Evolutionary conservation across 2,329 filamentous ascomycete species (phyloP).

Genomic region (Fusarium sp.): DNA sequence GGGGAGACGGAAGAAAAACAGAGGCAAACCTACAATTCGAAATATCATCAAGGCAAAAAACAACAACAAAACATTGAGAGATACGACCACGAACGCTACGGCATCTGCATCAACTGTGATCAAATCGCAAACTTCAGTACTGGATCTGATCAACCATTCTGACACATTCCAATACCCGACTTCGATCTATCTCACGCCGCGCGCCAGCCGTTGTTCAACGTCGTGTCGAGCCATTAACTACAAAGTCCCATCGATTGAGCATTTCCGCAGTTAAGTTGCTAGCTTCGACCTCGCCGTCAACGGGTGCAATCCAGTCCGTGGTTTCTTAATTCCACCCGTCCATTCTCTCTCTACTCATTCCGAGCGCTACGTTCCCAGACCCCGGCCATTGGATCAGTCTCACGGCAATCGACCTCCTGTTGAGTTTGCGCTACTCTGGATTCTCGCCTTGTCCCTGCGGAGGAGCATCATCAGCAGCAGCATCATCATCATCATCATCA

Average conservation of each 20-base stretch:
- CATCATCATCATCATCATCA: slow-evolving; percentile 31
- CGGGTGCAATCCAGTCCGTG: slow-evolving; percentile 51
- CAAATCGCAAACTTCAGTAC: neutral
- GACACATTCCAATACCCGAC: slow-evolving; percentile 33
- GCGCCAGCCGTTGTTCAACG: slow-evolving; percentile 38
- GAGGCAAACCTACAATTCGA: neutral
- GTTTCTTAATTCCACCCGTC: slow-evolving; percentile 45
- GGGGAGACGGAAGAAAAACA: neutral
- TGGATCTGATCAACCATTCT: slow-evolving; percentile 24
- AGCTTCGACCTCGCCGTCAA: slow-evolving; percentile 43
- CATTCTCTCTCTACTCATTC: slow-evolving; percentile 31
- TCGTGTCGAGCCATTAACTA: slow-evolving; percentile 27
- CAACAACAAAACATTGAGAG: slow-evolving; percentile 5
- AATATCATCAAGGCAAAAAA: neutral
- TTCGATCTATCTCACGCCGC: slow-evolving; percentile 36
- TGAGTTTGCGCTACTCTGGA: slow-evolving; percentile 46
- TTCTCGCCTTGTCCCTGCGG: slow-evolving; percentile 28
- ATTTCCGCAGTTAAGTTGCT: slow-evolving; percentile 34
- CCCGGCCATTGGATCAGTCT: slow-evolving; percentile 46
- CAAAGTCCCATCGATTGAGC: slow-evolving; percentile 27
- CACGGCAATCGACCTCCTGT: slow-evolving; percentile 41
- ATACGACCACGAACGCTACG: neutral
- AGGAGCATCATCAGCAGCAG: slow-evolving; percentile 29
- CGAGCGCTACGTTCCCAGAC: slow-evolving; percentile 44
- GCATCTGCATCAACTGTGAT: neutral